Percentiles rank a stretch among this genome's conserved stretches.
These are phyloP conservation scores for Coniosporium uncinatum DNA, from an alignment of 2,329 filamentous ascomycete genomes.

Conservation along the genomic window DNA sequence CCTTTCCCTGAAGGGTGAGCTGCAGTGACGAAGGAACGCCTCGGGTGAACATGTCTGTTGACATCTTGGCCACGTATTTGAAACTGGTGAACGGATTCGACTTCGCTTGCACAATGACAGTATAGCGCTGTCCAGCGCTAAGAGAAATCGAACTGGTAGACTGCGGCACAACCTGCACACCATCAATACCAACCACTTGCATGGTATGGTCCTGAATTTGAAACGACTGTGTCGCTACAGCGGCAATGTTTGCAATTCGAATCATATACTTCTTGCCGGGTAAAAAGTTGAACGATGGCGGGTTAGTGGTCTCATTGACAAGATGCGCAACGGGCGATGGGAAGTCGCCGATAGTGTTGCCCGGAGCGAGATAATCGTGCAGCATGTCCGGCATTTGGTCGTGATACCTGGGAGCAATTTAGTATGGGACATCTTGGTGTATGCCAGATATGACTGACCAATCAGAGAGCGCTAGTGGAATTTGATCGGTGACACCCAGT, in stretches of 20 bases:
- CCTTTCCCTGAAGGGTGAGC: slow-evolving; percentile 8
- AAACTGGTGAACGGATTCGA: slow-evolving; percentile 43
- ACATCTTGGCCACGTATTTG: slow-evolving; percentile 55
- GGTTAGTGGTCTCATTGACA: slow-evolving; percentile 51
- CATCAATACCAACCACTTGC: slow-evolving; percentile 64
- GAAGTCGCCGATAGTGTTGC: slow-evolving; percentile 54
- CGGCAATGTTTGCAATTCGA: slow-evolving; percentile 64
- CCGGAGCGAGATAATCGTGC: slow-evolving; percentile 45
- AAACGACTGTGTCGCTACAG: slow-evolving; percentile 68
- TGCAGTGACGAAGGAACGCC: slow-evolving; percentile 13
- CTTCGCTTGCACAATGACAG: slow-evolving; percentile 52
- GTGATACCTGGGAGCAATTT: slow-evolving; percentile 37
- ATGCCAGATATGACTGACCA: slow-evolving; percentile 70
- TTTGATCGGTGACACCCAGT: slow-evolving; percentile 48
- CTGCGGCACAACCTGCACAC: slow-evolving; percentile 53
- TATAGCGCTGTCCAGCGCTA: slow-evolving; percentile 68
- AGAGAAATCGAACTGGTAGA: slow-evolving; percentile 45
- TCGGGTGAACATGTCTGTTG: slow-evolving; percentile 31
- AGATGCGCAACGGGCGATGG: slow-evolving; percentile 51
- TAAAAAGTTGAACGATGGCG: slow-evolving; percentile 33
- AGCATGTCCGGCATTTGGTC: slow-evolving; percentile 36
- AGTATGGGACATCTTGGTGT: slow-evolving; percentile 69
- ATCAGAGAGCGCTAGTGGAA: slow-evolving; percentile 63
- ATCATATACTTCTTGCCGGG: slow-evolving; percentile 56
- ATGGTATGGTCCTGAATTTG: slow-evolving; percentile 63